phyloP scores from a whole-genome alignment of 148 eudicot genomes.

The Nepenthes mirabilis region DNA sequence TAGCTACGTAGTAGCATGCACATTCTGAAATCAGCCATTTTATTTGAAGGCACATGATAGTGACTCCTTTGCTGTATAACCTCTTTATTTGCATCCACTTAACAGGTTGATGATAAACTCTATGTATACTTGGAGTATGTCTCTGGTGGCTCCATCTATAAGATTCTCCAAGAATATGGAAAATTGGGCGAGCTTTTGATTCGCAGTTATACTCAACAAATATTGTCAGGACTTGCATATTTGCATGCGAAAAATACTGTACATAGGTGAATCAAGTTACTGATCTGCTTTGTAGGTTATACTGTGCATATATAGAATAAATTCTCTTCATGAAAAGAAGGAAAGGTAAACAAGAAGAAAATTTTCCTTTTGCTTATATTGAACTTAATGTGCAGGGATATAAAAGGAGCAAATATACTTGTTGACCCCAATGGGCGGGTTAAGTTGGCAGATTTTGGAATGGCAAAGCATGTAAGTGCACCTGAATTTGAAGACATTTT shows the following conservation, averaged over 20 bases:
- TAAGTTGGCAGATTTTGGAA: slow-evolving; percentile 95
- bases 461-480: slow-evolving; percentile 96
- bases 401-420: slow-evolving; percentile 97
- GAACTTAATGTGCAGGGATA: slow-evolving; percentile 50
- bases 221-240: slow-evolving; percentile 89
- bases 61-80: neutral
- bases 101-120: slow-evolving; percentile 77
- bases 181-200: slow-evolving; percentile 79
- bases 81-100: slow-evolving; percentile 8
- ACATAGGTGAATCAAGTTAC: slow-evolving; percentile 50
- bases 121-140: slow-evolving; percentile 96
- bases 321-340: neutral
- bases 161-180: slow-evolving; percentile 94
- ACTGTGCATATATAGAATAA: neutral
- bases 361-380: slow-evolving; percentile 3
- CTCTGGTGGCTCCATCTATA: slow-evolving; percentile 93
- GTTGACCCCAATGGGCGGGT: slow-evolving; percentile 93
- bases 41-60: neutral
- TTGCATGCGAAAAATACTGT: slow-evolving; percentile 81
- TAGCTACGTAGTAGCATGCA: neutral
- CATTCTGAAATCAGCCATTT: neutral
- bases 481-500: neutral
- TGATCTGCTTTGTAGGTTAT: neutral
- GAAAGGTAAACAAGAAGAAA: neutral
- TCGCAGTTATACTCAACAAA: slow-evolving; percentile 87